Percentiles rank a stretch among this genome's conserved stretches.
These are phyloP conservation scores for Triglochin maritima DNA, from an alignment of 106 monocot genomes.

Conservation along the genomic window DNA sequence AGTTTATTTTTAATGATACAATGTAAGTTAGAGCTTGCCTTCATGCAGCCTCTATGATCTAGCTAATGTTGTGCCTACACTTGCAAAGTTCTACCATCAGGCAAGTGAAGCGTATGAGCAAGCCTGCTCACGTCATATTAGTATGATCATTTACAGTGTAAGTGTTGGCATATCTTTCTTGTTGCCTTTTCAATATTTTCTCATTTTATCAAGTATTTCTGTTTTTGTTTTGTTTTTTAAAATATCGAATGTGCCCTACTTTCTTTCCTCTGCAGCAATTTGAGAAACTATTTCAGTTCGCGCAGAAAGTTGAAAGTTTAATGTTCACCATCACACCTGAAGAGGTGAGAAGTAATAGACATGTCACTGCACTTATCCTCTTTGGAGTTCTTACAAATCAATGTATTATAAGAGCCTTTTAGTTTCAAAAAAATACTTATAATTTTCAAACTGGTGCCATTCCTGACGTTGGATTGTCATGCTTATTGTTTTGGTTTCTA, in stretches of 20 bases:
- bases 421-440: no score
- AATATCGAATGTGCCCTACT: neutral
- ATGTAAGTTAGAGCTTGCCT: neutral
- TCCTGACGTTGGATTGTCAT: no score
- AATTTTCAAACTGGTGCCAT: no score
- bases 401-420: no score
- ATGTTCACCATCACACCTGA: slow-evolving; percentile 78
- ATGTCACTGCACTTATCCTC: neutral
- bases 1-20: neutral
- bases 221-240: neutral
- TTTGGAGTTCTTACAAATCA: neutral
- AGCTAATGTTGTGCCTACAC: slow-evolving; percentile 88
- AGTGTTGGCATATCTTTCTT: slow-evolving; percentile 12
- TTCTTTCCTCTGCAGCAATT: slow-evolving; percentile 65
- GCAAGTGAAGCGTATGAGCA: slow-evolving; percentile 97
- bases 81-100: slow-evolving; percentile 95
- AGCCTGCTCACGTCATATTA: slow-evolving; percentile 83
- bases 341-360: slow-evolving; percentile 42
- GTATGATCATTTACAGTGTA: slow-evolving; percentile 73
- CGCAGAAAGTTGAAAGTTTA: slow-evolving; percentile 72
- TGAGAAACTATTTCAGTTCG: slow-evolving; percentile 85
- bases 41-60: slow-evolving; percentile 92
- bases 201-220: neutral
- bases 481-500: no score
- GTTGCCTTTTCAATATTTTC: neutral